These are phyloP conservation scores for Anisodus acutangulus DNA, from an alignment of 257 asterid genomes.

Conservation along the genomic window DNA sequence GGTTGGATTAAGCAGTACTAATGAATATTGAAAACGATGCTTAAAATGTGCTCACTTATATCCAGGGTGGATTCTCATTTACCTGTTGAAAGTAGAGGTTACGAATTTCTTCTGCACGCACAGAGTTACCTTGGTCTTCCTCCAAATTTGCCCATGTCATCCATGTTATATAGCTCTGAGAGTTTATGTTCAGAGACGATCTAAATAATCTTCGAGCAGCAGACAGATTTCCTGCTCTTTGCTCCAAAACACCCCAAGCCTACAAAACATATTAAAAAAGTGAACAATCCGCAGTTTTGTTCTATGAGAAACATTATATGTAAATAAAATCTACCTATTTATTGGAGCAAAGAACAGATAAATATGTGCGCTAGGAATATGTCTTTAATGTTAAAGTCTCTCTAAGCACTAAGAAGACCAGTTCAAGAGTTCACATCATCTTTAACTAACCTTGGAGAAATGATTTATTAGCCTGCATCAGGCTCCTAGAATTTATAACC, in stretches of 20 bases:
- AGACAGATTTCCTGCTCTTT: conserved; percentile 81
- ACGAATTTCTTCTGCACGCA: conserved; percentile 92
- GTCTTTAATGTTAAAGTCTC: no score
- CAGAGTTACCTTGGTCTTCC: conserved; percentile 89
- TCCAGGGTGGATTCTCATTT: not conserved
- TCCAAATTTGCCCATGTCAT: conserved; percentile 98
- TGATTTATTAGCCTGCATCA: not conserved
- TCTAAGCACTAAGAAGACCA: no score
- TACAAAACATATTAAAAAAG: conserved; percentile 29
- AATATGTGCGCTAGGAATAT: not conserved
- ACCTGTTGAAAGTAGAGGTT: conserved; percentile 95
- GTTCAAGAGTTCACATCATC: no score
- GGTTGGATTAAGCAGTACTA: not conserved
- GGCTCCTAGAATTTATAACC: not conserved
- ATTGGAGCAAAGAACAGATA: not conserved
- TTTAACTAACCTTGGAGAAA: not conserved
- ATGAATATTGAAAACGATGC: not conserved
- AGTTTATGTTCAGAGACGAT: conserved; percentile 84
- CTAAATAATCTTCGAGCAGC: conserved; percentile 87
- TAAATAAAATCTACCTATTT: not conserved
- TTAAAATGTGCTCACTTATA: not conserved
- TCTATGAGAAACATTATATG: not conserved
- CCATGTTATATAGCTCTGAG: conserved; percentile 97
- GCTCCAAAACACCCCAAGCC: conserved; percentile 99
- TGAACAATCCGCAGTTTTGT: not conserved